Evolutionary conservation across 116 monocot genomes (phyloP), one percentile per base, ranked within the genome.

Genomic region (Posidonia oceanica): DNA sequence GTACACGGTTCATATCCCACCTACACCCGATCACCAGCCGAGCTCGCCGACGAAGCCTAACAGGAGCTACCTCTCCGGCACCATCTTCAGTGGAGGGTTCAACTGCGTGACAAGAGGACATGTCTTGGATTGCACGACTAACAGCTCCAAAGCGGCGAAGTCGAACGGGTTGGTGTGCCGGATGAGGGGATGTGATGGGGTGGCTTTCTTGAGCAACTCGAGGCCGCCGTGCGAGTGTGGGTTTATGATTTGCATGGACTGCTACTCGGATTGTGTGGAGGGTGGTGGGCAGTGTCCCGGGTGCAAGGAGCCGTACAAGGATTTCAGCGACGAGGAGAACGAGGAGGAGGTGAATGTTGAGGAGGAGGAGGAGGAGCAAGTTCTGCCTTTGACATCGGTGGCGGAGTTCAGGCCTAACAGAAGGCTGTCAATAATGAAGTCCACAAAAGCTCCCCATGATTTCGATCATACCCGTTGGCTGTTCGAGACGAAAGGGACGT

Each of bases 1-100:
- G 52, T 98, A 98, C 86, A 92, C 93, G 0, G 93, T 98, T 54
- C 98, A 98, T 71, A 93, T 98, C 58, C 98, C 98, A 7, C 85
- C 89, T 5, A 98, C 98, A 0, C 98, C 98, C 0, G 93, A 98
- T 52, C 83, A 71, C 68, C 80, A 66, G 14, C 68, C 79, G 1
- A 66, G 71, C 6, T 71, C 79, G 10, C 59, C 21, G 13, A 8
- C 61, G n/a, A 39, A 67, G 40, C 64, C 76, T 2, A 69, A 85
- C 12, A 61, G 82, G 77, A 90, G 84, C 79, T 90, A 74, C 79
- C 78, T 98, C 36, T 98, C 98, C 36, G 90, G 98, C 39, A 93
- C 92, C 20, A 85, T 98, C 64, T 98, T 98, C 80, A 89, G 93
- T 18, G 98, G 98, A 0, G 98, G 98, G 54, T 77, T 90, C 75